Evolutionary conservation across 257 asterid genomes (phyloP).

Genomic region (Solanum rostratum): DNA sequence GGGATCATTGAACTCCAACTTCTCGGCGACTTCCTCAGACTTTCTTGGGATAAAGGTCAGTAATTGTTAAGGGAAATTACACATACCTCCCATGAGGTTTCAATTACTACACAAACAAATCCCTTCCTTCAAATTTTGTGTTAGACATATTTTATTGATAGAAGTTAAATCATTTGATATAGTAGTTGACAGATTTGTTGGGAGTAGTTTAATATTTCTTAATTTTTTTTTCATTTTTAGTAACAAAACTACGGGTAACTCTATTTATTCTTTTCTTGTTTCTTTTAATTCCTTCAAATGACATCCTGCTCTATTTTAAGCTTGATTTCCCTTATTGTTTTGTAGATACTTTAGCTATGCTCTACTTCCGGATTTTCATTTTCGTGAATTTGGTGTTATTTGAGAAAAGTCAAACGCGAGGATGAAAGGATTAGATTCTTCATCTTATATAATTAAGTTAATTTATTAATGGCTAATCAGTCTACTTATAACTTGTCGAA

Average conservation of each 20-base stretch:
- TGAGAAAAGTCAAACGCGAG: background rate
- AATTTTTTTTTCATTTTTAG: background rate
- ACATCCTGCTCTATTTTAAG: background rate
- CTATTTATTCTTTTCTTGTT: background rate
- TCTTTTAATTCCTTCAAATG: background rate
- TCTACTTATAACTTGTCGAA: background rate
- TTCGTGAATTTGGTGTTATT: background rate
- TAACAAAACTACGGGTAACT: background rate
- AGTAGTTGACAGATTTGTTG: background rate
- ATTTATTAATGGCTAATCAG: background rate
- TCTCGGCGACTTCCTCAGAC: constrained; percentile 24
- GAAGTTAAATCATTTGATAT: background rate
- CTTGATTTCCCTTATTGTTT: background rate
- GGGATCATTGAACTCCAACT: constrained; percentile 46
- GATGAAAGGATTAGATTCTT: background rate
- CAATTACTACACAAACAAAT: background rate
- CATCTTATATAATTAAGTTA: background rate
- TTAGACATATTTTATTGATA: background rate
- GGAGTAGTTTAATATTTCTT: background rate
- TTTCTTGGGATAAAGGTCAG: constrained; percentile 50
- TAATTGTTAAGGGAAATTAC: background rate
- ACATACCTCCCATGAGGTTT: background rate
- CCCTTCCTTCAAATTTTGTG: background rate
- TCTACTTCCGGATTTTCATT: background rate
- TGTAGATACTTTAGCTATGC: background rate